Base-by-base conservation (phyloP, 345 rosid genomes). In the Murraya koenigii region DNA sequence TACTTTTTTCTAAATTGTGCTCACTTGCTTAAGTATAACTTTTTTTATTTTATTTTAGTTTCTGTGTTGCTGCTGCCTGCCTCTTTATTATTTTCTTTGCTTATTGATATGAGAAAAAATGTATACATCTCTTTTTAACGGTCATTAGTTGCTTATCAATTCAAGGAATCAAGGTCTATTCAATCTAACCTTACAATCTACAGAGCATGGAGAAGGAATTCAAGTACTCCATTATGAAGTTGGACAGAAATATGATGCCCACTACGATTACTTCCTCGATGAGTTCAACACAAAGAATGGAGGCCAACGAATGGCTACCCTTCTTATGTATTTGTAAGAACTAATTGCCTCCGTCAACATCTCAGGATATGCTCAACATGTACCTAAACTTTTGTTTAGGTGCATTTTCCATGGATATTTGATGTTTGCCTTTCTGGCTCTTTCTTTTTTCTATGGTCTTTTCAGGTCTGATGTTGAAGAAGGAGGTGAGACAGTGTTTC, bases 401-500 rank as follows among this genome's bases (percentile, higher is more conserved):
- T 56, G 14, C 36, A 52, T 30, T 36, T 44, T 36, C 28, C 75
- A 41, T 56, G 25, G 61, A 4, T 67, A 25, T 33, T 20, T 71
- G 69, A 28, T 71, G 38, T 64, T 69, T 28, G 8, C 71, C 22
- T 35, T 59, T 85, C 44, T 28, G 44, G 35, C 71, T 5, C 26
- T 68, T 30, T 81, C 8, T 15, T 67, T 5, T 71, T 55, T 44
- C 54, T 26, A 41, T 30, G 73, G 74, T 60, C 75, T 56, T 25
- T 82, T 78, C 85, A 95, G 99, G 84, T 93, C 97, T 22, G 99
- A 92, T 85, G 97, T 92, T 79, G 99, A 95, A 86, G 97, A 93
- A 88, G 99, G 97, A 36, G 99, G 99, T 49, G 99, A 95, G 85
- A 95, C 99, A 3, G 90, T 93, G 75, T 95, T 95, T 84, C 98